Base-by-base conservation (phyloP, 1,284 basidiomycete genomes). In the Afroboletus lepidellus region DNA sequence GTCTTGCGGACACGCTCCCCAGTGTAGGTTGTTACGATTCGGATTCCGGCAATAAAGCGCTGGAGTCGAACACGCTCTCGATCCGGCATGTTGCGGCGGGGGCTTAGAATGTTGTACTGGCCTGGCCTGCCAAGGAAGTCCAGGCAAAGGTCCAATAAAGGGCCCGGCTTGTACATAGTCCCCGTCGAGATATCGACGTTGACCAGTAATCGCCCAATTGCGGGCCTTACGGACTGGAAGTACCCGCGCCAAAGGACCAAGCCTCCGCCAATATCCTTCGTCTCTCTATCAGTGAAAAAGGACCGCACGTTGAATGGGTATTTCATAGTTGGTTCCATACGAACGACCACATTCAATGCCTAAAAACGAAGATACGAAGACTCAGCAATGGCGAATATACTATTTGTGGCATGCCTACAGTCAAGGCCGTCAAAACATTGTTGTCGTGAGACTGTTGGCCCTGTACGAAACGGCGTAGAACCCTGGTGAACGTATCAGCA, bases 151-250 rank as follows among this genome's bases (percentile, higher is more conserved):
- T 72, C 65, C 42, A 88, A 61, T 5, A 82, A 63, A 0, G 67
- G 57, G 0, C 79, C 78, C 0, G 75, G 61, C 63, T 83, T 82
- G 66, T 85, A 90, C 86, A 91, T 89, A 0, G 81, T 78, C 1
- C 82, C 87, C 0, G 89, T 89, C 2, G 83, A 82, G 51, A 90
- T 87, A 57, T 91, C 89, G 55, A 91, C 78, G 58, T 91, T 91
- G 63, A 91, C 80, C 38, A 90, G 69, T 73, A 90, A 81, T 16
- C 74, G 75, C 2, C 80, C 79, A 20, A 82, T 77, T 0, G 79
- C 85, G 9, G 88, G 88, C 13, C 88, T 76, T 24, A 89, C 79
- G 0, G 85, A 88, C 63, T 88, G 86, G 67, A 90, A 89, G 57
- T 87, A 87, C 1, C 87, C 87, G 16, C 87, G 76, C 84, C 87